Evolutionary conservation across 1,284 basidiomycete species (phyloP), one percentile per base, ranked within the genome.

Genomic region (Porphyrellus sp.): DNA sequence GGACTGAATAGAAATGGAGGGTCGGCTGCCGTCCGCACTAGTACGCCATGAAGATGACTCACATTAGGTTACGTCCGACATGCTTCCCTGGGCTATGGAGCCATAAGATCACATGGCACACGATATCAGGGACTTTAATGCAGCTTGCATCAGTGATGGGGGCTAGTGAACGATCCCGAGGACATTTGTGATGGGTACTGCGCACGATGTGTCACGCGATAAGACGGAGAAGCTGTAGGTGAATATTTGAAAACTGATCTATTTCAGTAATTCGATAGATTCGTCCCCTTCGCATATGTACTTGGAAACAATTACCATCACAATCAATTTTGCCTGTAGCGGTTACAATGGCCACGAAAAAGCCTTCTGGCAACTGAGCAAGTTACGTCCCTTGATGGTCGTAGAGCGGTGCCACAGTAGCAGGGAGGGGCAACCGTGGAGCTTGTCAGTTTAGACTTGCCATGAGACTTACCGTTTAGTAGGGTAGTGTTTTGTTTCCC

Each of bases 301-400:
- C 15, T 33, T 34, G 23, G 28, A 40, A 42, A 42, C 13, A 20
- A 42, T 25, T 23, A 30, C 44, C 24, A 38, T 38, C 37, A 11
- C 20, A 18, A 35, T 23, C 52, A 6, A 39, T 43, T 23, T 30
- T 5, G 33, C 44, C 23, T 13, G n/a, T 13, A 34, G n/a, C 20
- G 33, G 44, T 12, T 16, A 35, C 21, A 40, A 42, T 23, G 47
- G 28, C 48, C 44, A 35, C 40, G 39, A 52, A 39, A 16, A 39
- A 41, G 48, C 21, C 23, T 21, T 24, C 18, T 40, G n/a, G 20
- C 6, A 11, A 16, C 7, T 31, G 24, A 16, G 15, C 8, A 25
- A n/a, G 35, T 61, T 59, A 56, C 52, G 40, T 55, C 56, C 42
- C 42, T n/a, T n/a, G n/a, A 38, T 30, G 35, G 21, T 15, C 13